phyloP scores from a whole-genome alignment of 1,284 basidiomycete genomes.

The Crepidotus sp. region DNA sequence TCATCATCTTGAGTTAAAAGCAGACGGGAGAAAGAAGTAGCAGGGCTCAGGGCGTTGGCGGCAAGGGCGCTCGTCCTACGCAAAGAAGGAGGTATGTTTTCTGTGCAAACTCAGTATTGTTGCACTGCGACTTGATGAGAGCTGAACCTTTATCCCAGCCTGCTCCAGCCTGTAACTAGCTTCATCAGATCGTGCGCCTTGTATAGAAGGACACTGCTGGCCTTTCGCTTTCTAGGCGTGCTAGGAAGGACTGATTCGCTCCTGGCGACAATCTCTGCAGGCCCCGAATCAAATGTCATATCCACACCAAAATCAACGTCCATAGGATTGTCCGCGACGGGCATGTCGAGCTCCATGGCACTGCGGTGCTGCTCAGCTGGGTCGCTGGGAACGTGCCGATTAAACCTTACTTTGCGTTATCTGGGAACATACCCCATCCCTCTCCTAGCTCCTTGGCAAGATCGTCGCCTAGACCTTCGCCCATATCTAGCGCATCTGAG shows the following conservation, averaged over 20 bases:
- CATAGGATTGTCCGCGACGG: slow-evolving; percentile 17
- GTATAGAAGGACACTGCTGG: not conserved
- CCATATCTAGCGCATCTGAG: slow-evolving; percentile 49
- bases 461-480: slow-evolving; percentile 56
- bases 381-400: not conserved
- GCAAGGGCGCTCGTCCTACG: slow-evolving; percentile 1
- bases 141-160: slow-evolving; percentile 18
- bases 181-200: not conserved
- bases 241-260: slow-evolving; percentile 6
- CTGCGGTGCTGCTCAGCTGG: not conserved
- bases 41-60: slow-evolving; percentile 21
- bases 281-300: slow-evolving; percentile 5
- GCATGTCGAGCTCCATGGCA: slow-evolving; percentile 7
- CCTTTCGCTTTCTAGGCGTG: slow-evolving; percentile 19
- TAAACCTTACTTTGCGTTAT: slow-evolving; percentile 19
- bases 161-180: slow-evolving; percentile 2
- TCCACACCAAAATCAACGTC: slow-evolving; percentile 24
- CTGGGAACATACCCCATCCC: slow-evolving; percentile 44
- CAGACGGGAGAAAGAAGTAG: slow-evolving; percentile 30
- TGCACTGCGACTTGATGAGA: not conserved
- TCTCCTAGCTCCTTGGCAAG: slow-evolving; percentile 63
- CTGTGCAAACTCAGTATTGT: slow-evolving; percentile 7
- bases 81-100: slow-evolving; percentile 18
- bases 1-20: slow-evolving; percentile 32
- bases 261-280: not conserved